Base-by-base conservation (phyloP, 2,329 filamentous ascomycete genomes). In the Aspergillus hortae region DNA sequence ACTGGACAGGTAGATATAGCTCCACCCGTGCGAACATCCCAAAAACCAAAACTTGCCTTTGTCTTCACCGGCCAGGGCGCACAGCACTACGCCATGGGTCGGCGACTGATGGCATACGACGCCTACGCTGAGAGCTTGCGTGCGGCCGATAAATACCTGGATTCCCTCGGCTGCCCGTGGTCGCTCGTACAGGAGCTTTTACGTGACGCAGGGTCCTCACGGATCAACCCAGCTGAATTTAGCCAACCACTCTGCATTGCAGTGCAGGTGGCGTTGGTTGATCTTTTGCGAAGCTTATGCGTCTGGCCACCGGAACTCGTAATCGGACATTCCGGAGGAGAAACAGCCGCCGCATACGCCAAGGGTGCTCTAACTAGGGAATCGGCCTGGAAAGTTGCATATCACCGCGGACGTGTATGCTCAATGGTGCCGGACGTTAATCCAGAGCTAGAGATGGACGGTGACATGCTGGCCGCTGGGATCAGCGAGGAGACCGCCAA, bases 301-400 rank as follows among this genome's bases (percentile, higher is more conserved):
- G 61, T 70, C 35, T 42, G 40, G 40, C 53, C 54, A 2, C 66
- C 66, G 9, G 53, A 41, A 17, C 50, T 49, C 9, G 65, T 69
- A 2, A 54, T 45, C 2, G 66, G 67, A 4, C 67, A 70, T 40
- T 68, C 65, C 0, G 64, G 63, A 4, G 67, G 67, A 9, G 67
- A 70, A 48, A 65, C 78, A 36, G 74, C 72, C 0, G 75, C 75
- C 0, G 74, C 75, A 4, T 80, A 79, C 53, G 74, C 75, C 3
- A 72, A 32, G 3, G 36, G 46, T 5, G 36, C 41, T 6, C 17
- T 49, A 9, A 46, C 38, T 7, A 12, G 12, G 74, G 46, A 51
- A 10, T 35, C 42, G 9, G 38, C 38, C 4, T 25, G 46, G 19
- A 12, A 10, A 10, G 33, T 53, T 33, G 46, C 40, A 6, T 53